Percentiles rank a stretch among this genome's conserved stretches.
Conservation (phyloP, 106 monocot genomes). For the Cymbidium sinense region DNA sequence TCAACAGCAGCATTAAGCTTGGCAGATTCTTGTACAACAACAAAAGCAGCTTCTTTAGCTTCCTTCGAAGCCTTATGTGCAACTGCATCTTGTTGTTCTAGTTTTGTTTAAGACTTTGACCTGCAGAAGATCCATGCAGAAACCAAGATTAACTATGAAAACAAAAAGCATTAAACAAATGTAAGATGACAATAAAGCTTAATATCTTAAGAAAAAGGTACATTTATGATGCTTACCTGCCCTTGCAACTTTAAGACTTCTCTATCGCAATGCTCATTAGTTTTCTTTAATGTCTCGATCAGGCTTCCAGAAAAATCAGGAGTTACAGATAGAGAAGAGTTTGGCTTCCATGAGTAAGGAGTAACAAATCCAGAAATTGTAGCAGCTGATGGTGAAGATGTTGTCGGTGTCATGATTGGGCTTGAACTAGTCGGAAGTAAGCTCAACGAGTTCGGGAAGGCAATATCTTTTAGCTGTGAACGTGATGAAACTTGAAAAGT, state of each 20-base stretch:
- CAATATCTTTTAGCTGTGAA: conserved; percentile 43
- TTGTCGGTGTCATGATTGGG: conserved; percentile 35
- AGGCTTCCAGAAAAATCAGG: conserved; percentile 31
- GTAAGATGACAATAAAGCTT: not conserved
- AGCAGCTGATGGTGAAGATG: conserved; percentile 10
- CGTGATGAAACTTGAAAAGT: conserved; percentile 30
- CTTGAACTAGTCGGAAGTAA: conserved; percentile 38
- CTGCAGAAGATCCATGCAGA: conserved; percentile 14
- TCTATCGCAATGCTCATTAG: conserved; percentile 49
- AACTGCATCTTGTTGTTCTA: conserved; percentile 45
- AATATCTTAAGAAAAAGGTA: not conserved
- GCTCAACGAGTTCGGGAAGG: conserved; percentile 46
- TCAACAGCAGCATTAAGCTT: conserved; percentile 25
- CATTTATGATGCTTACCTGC: conserved; percentile 25
- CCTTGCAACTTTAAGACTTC: conserved; percentile 47
- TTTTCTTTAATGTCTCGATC: conserved; percentile 39
- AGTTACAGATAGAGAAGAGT: conserved; percentile 20
- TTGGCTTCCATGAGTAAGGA: conserved; percentile 33
- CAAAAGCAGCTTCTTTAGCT: conserved; percentile 29
- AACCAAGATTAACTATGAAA: too few species aligned
- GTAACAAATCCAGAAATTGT: conserved; percentile 29
- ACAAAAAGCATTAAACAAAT: not conserved
- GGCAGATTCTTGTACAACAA: conserved; percentile 35
- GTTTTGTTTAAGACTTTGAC: conserved; percentile 43
- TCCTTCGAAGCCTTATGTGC: conserved; percentile 46